Conservation (phyloP, 495 filamentous ascomycete genomes). For the Pyrenopolyporus hunteri region DNA sequence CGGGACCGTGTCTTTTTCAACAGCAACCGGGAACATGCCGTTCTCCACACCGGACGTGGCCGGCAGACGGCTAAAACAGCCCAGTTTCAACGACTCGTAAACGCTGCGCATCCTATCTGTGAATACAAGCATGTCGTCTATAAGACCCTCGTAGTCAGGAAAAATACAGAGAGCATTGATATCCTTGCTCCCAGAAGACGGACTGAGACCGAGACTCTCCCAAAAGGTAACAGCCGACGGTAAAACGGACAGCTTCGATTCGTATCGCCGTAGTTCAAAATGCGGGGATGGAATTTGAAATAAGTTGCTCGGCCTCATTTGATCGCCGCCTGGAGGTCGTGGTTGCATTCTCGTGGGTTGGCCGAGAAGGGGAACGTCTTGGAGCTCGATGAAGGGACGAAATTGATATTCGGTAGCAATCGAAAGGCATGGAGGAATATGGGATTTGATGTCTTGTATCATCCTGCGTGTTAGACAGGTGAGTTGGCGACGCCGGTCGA, state of each 20-base stretch:
- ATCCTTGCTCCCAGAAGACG: conserved; percentile 78
- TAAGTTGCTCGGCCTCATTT: conserved; percentile 48
- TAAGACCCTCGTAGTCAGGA: conserved; percentile 64
- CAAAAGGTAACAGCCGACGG: conserved; percentile 85
- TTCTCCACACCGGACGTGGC: conserved; percentile 57
- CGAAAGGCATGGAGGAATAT: conserved; percentile 47
- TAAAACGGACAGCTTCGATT: conserved; percentile 74
- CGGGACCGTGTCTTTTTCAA: conserved; percentile 46
- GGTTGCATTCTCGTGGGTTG: conserved; percentile 55
- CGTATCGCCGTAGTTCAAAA: conserved; percentile 76
- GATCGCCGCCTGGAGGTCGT: conserved; percentile 47
- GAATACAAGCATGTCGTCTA: conserved; percentile 68
- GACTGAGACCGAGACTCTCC: conserved; percentile 86
- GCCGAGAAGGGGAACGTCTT: conserved; percentile 55
- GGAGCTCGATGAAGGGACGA: conserved; percentile 56
- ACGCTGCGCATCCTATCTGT: conserved; percentile 70
- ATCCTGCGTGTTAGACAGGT: conserved; percentile 48
- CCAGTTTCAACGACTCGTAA: conserved; percentile 83
- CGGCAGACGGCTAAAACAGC: conserved; percentile 66
- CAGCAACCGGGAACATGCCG: conserved; percentile 64
- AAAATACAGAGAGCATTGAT: conserved; percentile 81
- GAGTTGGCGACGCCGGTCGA: conserved; percentile 45
- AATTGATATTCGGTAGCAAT: conserved; percentile 49
- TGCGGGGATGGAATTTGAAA: conserved; percentile 66
- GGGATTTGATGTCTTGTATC: conserved; percentile 46